Base-by-base conservation (phyloP, 345 rosid species). In the Eucalyptus coolabah region DNA sequence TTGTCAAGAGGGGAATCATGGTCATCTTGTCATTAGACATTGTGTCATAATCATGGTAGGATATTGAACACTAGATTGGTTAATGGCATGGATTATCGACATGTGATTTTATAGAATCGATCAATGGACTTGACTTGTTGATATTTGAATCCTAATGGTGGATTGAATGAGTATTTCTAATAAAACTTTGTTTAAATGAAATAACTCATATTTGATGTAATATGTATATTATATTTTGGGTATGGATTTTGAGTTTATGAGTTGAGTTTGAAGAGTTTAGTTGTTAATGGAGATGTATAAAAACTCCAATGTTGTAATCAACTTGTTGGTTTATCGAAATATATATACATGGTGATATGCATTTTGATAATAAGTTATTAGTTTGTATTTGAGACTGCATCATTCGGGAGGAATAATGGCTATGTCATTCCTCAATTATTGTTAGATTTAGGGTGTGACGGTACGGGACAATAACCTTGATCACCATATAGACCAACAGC, bases 21-120 rank as follows among this genome's bases (percentile, higher is more conserved):
- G 42, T 16, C 8, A 17, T 19, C 2, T 34, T 34, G 1, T 34
- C 82, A 72, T 10, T 3, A 3, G 0, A 6, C 5, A 18, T 37
- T 72, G 1, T 34, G 14, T 72, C 3, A 1, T 34, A 45, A 72
- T 2, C 4, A 34, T 37, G 26, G 26, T 72, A 72, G 3, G 44
- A 10, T 34, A 10, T 37, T 72, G 45, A 72, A 19, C 44, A 10
- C 11, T 69, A 18, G 12, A 72, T 72, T 34, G 3, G 42, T 72
- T 6, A 9, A 72, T 72, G 45, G 2, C 2, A 72, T 34, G 42
- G 69, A 63, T 14, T 0, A 3, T 13, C 1, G 5, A 63, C 1
- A 2, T 3, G 17, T 60, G 8, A 60, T 60, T 28, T 60, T 28
- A 60, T 60, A 60, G 7, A 60, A 63, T 30, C 1, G 0, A 63